Evolutionary conservation across 2,329 filamentous ascomycete genomes (phyloP).

Genomic region (Penicillium sp.): DNA sequence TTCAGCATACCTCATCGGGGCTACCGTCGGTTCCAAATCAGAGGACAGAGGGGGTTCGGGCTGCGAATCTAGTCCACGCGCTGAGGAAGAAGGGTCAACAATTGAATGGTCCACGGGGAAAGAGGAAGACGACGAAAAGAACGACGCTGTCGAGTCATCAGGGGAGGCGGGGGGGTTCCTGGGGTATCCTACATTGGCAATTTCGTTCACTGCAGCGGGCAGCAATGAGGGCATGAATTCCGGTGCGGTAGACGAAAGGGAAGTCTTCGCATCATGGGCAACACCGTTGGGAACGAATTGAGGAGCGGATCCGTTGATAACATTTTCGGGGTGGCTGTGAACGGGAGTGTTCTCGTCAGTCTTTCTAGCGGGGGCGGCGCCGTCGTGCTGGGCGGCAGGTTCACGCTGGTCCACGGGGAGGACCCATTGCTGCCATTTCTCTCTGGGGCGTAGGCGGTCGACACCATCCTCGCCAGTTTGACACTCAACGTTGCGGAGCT

Average conservation of each 20-base stretch:
- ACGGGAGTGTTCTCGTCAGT: constrained; percentile 40
- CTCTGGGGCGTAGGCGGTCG: constrained; percentile 71
- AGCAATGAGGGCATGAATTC: constrained; percentile 55
- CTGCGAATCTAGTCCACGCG: constrained; percentile 43
- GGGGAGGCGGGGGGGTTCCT: constrained; percentile 45
- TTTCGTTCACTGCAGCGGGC: constrained; percentile 29
- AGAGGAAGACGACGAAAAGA: constrained; percentile 44
- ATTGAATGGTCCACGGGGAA: constrained; percentile 50
- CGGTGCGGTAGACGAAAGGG: constrained; percentile 61
- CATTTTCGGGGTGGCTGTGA: constrained; percentile 27
- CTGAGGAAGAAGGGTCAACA: constrained; percentile 52
- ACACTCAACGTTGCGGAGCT: constrained; percentile 71
- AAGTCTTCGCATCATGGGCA: constrained; percentile 44
- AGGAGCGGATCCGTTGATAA: constrained; percentile 29
- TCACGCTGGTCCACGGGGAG: constrained; percentile 69
- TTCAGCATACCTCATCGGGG: constrained; percentile 13
- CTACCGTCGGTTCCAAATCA: constrained; percentile 15
- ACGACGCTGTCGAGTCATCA: constrained; percentile 42
- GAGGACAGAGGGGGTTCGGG: not conserved
- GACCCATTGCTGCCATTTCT: constrained; percentile 79
- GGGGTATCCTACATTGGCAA: constrained; percentile 36
- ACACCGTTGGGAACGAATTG: constrained; percentile 41
- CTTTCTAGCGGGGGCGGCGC: constrained; percentile 47
- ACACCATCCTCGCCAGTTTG: constrained; percentile 70
- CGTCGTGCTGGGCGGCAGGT: constrained; percentile 69